phyloP scores from a whole-genome alignment of 257 asterid species.

The Oldenlandia corymbosa region DNA sequence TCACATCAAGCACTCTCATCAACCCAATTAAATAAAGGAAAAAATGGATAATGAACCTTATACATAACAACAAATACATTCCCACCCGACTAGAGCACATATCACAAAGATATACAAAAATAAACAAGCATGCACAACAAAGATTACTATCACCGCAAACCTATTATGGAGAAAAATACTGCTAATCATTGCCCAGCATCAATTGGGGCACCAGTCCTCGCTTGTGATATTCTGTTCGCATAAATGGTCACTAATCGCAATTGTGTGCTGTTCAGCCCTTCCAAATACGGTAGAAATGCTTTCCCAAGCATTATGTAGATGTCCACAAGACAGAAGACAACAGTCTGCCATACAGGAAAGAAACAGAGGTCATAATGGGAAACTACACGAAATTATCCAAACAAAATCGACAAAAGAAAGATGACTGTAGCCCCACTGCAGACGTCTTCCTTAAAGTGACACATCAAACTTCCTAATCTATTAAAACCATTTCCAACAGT shows the following conservation, averaged over 20 bases:
- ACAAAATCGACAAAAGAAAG: background rate
- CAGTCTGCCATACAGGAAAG: slow-evolving; percentile 61
- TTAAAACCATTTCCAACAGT: background rate
- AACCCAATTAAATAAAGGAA: slow-evolving; percentile 12
- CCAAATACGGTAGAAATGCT: slow-evolving; percentile 89
- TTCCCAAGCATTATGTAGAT: slow-evolving; percentile 93
- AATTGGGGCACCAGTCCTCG: slow-evolving; percentile 81
- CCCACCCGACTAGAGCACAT: slow-evolving; percentile 9
- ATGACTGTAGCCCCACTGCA: background rate
- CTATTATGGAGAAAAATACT: slow-evolving; percentile 5
- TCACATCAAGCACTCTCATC: slow-evolving; percentile 13
- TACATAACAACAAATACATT: slow-evolving; percentile 14
- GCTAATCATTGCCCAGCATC: slow-evolving; percentile 51
- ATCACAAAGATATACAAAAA: slow-evolving; percentile 24
- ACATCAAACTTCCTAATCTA: no score
- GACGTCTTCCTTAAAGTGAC: background rate
- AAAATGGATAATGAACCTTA: slow-evolving; percentile 14
- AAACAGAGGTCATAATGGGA: slow-evolving; percentile 9
- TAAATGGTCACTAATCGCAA: slow-evolving; percentile 85
- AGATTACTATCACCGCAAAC: slow-evolving; percentile 17
- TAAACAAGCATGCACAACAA: slow-evolving; percentile 27
- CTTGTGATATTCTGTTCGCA: slow-evolving; percentile 97
- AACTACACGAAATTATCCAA: background rate
- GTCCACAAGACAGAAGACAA: slow-evolving; percentile 95
- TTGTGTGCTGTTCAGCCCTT: slow-evolving; percentile 88